Evolutionary conservation across 129 eudicot genomes (phyloP), one percentile per base, ranked within the genome.

Genomic region (Centella asiatica): DNA sequence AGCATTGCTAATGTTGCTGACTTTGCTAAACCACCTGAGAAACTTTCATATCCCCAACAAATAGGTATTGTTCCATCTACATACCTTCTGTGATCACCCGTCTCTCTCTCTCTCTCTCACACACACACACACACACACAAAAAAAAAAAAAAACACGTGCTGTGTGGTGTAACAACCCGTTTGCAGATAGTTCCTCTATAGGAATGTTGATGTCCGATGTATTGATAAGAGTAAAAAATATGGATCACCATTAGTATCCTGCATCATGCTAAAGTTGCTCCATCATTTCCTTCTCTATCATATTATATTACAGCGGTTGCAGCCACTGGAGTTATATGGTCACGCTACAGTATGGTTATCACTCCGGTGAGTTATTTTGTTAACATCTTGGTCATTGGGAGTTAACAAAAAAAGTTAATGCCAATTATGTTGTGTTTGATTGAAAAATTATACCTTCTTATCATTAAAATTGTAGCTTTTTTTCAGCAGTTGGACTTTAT

Each of bases 31-130:
- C 99, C 99, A 12, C 99, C 99, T 0, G 99, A 92, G 81, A 87
- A 87, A 62, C 75, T 92, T 77, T 92, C 99, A 33, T 92, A 92
- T 69, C 99, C 99, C 12, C 99, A 92, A 75, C 96, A 92, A 77
- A 75, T 92, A 70, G 99, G 99, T 92, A 77, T 59, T 70, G 34
- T 17, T 55, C 24, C 11, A 39, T 71, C 9, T 46, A 67, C 7
- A 53, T 15, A 42, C 52, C 39, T 44, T n/a, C 62, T 20, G 23
- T 26, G 15, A 18, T 15, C 23, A 19, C 4, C 36, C 47, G 50
- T 40, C 24, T 20, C 33, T 61, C 57, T 44, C 26, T 28, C 50
- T 17, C 12, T 15, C 34, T 2, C 49, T 26, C 61, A 20, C n/a
- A 50, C 63, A 15, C n/a, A 13, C 17, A 25, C 14, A 8, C 0